These are phyloP conservation scores for Chytriomyces sp. DNA, from an alignment of 192 early-diverging fungal genomes.

Conservation along the genomic window DNA sequence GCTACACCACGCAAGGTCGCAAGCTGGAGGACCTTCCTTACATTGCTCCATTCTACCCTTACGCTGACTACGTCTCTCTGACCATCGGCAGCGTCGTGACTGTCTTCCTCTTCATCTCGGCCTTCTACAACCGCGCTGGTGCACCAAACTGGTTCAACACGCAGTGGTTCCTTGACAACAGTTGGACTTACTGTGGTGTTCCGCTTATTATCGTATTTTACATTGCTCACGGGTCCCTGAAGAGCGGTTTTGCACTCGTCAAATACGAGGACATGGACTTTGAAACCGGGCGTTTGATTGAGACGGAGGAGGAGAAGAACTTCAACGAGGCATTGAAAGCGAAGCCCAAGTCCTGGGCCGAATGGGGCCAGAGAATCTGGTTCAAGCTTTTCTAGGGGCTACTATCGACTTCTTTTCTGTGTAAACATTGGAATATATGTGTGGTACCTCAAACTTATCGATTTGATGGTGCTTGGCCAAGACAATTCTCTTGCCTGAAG, in stretches of 20 bases:
- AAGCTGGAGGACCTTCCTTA: slow-evolving; percentile 30
- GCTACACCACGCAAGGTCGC: slow-evolving; percentile 15
- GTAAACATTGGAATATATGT: no score
- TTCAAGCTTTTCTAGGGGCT: neutral
- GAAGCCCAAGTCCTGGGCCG: neutral
- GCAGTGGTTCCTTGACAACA: slow-evolving; percentile 2
- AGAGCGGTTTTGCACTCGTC: neutral
- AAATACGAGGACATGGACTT: slow-evolving; percentile 7
- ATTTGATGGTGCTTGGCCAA: no score
- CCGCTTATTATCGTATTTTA: neutral
- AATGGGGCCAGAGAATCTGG: neutral
- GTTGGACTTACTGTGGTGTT: neutral
- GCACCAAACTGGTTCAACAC: neutral
- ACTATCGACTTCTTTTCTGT: no score
- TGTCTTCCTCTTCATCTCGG: slow-evolving; percentile 11
- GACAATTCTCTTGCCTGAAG: no score
- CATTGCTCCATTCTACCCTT: slow-evolving; percentile 27
- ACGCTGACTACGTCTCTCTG: slow-evolving; percentile 20
- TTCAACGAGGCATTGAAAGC: neutral
- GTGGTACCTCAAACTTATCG: no score
- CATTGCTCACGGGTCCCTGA: neutral
- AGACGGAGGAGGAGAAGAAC: neutral
- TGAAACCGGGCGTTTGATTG: slow-evolving; percentile 3
- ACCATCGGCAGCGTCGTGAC: slow-evolving; percentile 13
- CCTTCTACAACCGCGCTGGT: slow-evolving; percentile 12